A percentile compares a stretch with the other conserved stretches of the same genome.
Conservation (phyloP, 1,139 yeast species). For the Petasospora rhodanensis region DNA sequence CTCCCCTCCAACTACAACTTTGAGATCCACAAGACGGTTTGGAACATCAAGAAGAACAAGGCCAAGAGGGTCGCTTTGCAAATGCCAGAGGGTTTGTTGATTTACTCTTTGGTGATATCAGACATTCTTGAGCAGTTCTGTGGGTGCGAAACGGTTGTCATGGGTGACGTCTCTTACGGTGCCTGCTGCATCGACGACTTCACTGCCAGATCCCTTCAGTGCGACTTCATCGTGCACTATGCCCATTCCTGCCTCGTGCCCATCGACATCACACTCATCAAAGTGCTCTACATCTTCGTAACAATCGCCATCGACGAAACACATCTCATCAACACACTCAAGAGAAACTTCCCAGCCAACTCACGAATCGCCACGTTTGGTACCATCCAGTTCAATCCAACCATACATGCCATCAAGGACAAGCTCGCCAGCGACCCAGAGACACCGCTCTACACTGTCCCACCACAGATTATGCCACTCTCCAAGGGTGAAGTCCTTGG, state of each 20-base stretch:
- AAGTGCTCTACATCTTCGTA: conserved; percentile 91
- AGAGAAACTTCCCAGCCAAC: conserved; percentile 60
- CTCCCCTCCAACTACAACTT: conserved; percentile 91
- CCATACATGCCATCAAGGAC: conserved; percentile 73
- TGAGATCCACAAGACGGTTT: conserved; percentile 91
- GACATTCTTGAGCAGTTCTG: conserved; percentile 94
- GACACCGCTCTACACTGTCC: conserved; percentile 55
- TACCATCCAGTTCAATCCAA: conserved; percentile 94
- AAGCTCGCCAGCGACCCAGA: conserved; percentile 45
- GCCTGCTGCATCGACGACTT: conserved; percentile 98
- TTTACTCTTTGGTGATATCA: conserved; percentile 79
- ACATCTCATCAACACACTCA: conserved; percentile 74
- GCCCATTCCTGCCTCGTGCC: conserved; percentile 98
- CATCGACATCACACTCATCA: conserved; percentile 83
- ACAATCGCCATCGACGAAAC: conserved; percentile 83
- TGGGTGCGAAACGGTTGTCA: conserved; percentile 78
- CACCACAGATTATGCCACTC: conserved; percentile 91
- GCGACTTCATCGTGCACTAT: conserved; percentile 93
- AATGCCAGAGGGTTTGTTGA: conserved; percentile 94
- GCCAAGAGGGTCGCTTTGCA: conserved; percentile 87
- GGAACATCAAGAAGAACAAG: conserved; percentile 74
- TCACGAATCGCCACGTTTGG: conserved; percentile 79
- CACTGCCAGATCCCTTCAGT: conserved; percentile 87
- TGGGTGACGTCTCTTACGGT: conserved; percentile 99
- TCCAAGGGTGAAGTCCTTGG: conserved; percentile 97